These are phyloP conservation scores for Candida railenensis DNA, from an alignment of 805 yeast species.

Conservation along the genomic window DNA sequence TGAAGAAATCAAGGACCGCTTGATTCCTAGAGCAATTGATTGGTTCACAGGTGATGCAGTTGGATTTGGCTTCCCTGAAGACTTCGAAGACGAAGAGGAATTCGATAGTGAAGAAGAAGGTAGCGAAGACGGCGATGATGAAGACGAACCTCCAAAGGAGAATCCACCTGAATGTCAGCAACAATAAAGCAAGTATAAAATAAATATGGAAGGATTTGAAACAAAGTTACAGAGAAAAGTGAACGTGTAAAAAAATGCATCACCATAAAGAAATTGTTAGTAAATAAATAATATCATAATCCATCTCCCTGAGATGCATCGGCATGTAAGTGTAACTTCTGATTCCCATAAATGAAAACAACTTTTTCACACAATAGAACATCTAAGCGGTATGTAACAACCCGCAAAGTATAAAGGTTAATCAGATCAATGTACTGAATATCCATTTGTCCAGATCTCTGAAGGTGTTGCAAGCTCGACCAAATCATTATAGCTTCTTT, in stretches of 20 bases:
- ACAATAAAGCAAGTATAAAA: constrained; percentile 33
- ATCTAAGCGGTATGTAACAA: no score
- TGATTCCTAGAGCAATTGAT: constrained; percentile 94
- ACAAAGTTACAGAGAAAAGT: no score
- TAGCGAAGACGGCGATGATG: constrained; percentile 59
- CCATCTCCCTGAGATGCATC: neutral
- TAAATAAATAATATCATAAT: no score
- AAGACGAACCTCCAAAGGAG: constrained; percentile 55
- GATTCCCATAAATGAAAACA: no score
- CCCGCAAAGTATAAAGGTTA: no score
- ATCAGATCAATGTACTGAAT: no score
- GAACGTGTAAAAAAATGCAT: no score
- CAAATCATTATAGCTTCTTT: no score
- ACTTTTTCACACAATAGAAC: no score
- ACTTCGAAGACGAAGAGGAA: constrained; percentile 58
- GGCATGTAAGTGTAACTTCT: no score
- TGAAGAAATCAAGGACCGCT: constrained; percentile 92
- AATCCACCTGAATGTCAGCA: constrained; percentile 81
- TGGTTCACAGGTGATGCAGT: constrained; percentile 99
- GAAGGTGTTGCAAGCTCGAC: no score
- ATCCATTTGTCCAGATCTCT: no score
- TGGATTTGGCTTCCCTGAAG: constrained; percentile 62
- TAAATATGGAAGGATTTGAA: constrained; percentile 5
- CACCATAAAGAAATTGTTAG: neutral
- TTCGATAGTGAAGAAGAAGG: constrained; percentile 62